Conservation (phyloP, 2,329 filamentous ascomycete genomes). For the Leptographium flavum region DNA sequence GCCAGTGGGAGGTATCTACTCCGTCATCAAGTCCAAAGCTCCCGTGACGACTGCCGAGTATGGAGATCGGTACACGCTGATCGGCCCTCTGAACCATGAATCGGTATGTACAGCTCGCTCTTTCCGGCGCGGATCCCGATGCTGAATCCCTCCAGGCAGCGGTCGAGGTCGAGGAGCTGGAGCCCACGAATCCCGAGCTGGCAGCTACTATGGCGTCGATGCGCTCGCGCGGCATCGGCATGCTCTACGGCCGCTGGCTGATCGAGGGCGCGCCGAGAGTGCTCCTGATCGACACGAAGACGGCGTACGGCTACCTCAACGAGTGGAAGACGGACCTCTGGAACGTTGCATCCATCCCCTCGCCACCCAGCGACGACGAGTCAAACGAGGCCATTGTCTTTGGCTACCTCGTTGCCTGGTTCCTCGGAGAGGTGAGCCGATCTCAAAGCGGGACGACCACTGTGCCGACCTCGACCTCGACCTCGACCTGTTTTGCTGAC, state of each 20-base stretch:
- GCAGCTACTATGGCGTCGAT: slow-evolving; percentile 78
- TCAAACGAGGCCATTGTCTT: slow-evolving; percentile 97
- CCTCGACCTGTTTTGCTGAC: background rate
- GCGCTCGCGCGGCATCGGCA: slow-evolving; percentile 78
- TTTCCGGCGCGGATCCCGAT: background rate
- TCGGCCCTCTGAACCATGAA: slow-evolving; percentile 82
- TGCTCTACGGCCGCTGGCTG: slow-evolving; percentile 90
- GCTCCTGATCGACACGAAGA: slow-evolving; percentile 86
- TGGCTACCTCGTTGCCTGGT: slow-evolving; percentile 95
- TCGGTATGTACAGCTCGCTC: slow-evolving; percentile 41
- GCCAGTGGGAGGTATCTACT: slow-evolving; percentile 93
- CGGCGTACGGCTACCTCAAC: slow-evolving; percentile 77
- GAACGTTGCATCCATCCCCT: slow-evolving; percentile 87
- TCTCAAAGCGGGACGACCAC: background rate
- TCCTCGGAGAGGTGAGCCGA: slow-evolving; percentile 72
- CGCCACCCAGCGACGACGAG: slow-evolving; percentile 79
- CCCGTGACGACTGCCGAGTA: slow-evolving; percentile 96
- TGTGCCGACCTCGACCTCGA: no score
- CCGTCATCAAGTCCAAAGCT: slow-evolving; percentile 96
- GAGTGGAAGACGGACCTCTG: slow-evolving; percentile 97
- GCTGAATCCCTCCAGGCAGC: slow-evolving; percentile 46
- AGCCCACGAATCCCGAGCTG: slow-evolving; percentile 68
- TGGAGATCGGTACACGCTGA: slow-evolving; percentile 91
- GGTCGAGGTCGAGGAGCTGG: slow-evolving; percentile 93
- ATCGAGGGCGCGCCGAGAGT: slow-evolving; percentile 94